Conservation (phyloP, 176 grass and related monocot species). For the Poa annua region DNA sequence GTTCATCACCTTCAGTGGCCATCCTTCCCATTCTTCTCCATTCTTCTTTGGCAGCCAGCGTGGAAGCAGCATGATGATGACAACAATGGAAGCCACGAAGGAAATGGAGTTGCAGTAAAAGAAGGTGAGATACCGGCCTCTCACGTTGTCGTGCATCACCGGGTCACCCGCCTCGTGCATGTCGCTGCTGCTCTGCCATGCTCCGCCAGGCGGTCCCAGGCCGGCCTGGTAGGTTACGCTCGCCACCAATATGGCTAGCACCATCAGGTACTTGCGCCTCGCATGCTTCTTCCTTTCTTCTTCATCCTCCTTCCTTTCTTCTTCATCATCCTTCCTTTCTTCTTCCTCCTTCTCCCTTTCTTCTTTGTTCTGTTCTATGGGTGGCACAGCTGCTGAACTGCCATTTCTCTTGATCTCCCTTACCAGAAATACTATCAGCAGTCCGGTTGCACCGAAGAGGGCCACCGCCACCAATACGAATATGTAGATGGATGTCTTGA, state of each 20-base stretch:
- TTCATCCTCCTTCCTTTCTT: not conserved
- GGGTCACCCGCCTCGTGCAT: not conserved
- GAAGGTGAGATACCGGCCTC: not conserved
- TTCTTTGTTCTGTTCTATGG: not conserved
- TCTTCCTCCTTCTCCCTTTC: too few relatives aligned
- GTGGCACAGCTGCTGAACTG: not conserved
- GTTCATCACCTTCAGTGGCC: not conserved
- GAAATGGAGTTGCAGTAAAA: slow-evolving; percentile 10
- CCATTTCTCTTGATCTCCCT: not conserved
- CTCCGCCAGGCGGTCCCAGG: slow-evolving; percentile 1
- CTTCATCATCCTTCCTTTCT: not conserved
- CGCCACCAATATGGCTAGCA: slow-evolving; percentile 34
- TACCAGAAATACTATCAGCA: not conserved
- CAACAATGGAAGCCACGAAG: slow-evolving; percentile 14
- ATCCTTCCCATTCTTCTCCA: not conserved
- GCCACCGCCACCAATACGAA: not conserved
- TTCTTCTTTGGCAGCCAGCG: not conserved
- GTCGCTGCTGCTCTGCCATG: not conserved
- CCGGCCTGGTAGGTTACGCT: slow-evolving; percentile 27
- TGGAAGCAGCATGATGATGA: slow-evolving; percentile 7
- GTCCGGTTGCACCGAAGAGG: not conserved
- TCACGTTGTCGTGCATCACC: not conserved
- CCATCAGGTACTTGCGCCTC: slow-evolving; percentile 29
- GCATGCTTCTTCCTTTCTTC: not conserved
- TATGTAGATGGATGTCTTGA: slow-evolving; percentile 40